These are phyloP conservation scores for Penicillium sp. DNA, from an alignment of 2,329 filamentous ascomycete genomes.

Conservation along the genomic window DNA sequence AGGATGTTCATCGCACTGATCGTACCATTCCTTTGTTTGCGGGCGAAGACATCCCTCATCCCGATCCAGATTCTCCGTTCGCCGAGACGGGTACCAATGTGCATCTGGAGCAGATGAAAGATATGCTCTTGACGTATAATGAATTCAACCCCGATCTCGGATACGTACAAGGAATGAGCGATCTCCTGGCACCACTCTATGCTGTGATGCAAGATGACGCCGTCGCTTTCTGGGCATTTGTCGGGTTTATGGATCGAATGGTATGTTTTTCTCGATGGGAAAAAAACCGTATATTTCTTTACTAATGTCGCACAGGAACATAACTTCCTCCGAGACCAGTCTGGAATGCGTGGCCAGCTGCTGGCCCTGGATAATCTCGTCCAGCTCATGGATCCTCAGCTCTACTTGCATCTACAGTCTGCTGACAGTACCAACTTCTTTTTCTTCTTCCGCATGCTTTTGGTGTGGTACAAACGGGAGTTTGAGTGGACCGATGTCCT, in stretches of 20 bases:
- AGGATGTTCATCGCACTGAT: conserved; percentile 97
- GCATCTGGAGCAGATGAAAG: conserved; percentile 97
- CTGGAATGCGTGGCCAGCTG: conserved; percentile 91
- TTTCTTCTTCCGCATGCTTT: conserved; percentile 98
- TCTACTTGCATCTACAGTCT: conserved; percentile 84
- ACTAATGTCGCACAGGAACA: conserved; percentile 58
- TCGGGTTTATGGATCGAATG: conserved; percentile 96
- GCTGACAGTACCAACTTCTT: conserved; percentile 99
- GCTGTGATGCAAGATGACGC: conserved; percentile 97
- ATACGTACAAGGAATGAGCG: conserved; percentile 98
- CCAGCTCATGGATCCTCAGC: conserved; percentile 91
- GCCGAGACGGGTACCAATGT: conserved; percentile 92
- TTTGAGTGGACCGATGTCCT: conserved; percentile 87
- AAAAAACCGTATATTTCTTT: neutral
- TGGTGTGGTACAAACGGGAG: conserved; percentile 98
- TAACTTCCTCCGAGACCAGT: conserved; percentile 94
- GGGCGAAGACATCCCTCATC: conserved; percentile 94
- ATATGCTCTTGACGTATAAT: conserved; percentile 98
- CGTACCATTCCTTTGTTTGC: conserved; percentile 92
- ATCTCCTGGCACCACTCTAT: conserved; percentile 92
- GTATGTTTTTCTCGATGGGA: conserved; percentile 34
- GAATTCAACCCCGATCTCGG: conserved; percentile 95
- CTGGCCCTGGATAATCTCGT: conserved; percentile 90
- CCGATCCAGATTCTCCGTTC: conserved; percentile 93
- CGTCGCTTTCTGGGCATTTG: conserved; percentile 94